Conservation (phyloP, 768 basidiomycete species). For the Lactarius evosmus region DNA sequence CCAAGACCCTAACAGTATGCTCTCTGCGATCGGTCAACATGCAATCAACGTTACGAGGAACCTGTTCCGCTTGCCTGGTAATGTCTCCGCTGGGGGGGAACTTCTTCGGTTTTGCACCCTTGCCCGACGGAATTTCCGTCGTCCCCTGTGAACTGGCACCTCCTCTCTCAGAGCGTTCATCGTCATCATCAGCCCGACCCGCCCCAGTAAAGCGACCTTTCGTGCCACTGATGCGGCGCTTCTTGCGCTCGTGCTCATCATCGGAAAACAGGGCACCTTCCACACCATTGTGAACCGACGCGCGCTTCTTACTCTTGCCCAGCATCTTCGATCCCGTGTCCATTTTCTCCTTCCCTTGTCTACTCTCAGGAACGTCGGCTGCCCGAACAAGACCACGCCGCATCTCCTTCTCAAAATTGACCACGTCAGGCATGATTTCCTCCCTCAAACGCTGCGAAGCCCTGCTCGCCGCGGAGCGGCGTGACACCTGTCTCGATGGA, state of each 20-base stretch:
- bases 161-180: not conserved
- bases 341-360: constrained; percentile 28
- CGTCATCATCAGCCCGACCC: not conserved
- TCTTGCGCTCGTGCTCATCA: constrained; percentile 22
- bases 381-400: constrained; percentile 37
- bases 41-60: not conserved
- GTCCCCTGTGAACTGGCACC: not conserved
- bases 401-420: constrained; percentile 66
- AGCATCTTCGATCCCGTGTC: constrained; percentile 17
- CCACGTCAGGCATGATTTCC: constrained; percentile 73
- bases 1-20: constrained; percentile 51
- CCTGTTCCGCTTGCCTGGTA: constrained; percentile 9
- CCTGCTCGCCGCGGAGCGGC: constrained; percentile 53
- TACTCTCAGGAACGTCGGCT: constrained; percentile 28
- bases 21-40: constrained; percentile 11
- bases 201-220: constrained; percentile 27
- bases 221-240: constrained; percentile 14
- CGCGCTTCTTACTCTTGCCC: constrained; percentile 34
- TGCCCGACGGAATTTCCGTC: not conserved
- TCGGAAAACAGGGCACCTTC: constrained; percentile 17
- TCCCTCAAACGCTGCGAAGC: constrained; percentile 46
- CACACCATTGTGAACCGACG: constrained; percentile 24
- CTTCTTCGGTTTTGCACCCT: constrained; percentile 16
- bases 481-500: constrained; percentile 29
- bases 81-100: not conserved